Conservation (phyloP, 495 filamentous ascomycete species). For the Hypoxylon lienhwacheense region DNA sequence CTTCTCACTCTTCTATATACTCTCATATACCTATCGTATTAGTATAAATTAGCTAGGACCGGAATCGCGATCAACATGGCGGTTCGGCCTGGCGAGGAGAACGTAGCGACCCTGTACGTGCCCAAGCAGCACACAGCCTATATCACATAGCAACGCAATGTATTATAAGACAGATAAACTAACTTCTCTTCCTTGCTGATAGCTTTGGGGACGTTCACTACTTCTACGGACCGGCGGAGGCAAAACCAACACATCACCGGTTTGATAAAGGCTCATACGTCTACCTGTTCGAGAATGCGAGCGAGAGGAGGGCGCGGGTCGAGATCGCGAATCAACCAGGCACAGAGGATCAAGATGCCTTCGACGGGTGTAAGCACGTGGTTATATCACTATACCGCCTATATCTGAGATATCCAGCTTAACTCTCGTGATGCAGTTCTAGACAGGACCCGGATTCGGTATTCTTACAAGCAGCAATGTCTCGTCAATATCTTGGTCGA, state of each 20-base stretch:
- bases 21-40: neutral
- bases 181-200: slow-evolving; percentile 3
- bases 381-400: neutral
- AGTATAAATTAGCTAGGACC: neutral
- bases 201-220: slow-evolving; percentile 92
- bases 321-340: slow-evolving; percentile 90
- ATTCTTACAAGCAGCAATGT: slow-evolving; percentile 78
- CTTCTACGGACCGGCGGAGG: slow-evolving; percentile 73
- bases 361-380: slow-evolving; percentile 68
- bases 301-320: slow-evolving; percentile 66
- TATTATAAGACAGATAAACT: no score
- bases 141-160: neutral
- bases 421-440: slow-evolving; percentile 50
- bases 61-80: slow-evolving; percentile 61
- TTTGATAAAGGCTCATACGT: slow-evolving; percentile 90
- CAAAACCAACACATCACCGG: slow-evolving; percentile 75
- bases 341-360: slow-evolving; percentile 84
- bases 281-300: slow-evolving; percentile 78
- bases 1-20: neutral
- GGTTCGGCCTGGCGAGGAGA: slow-evolving; percentile 73
- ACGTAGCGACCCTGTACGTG: slow-evolving; percentile 76
- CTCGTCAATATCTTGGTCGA: slow-evolving; percentile 76
- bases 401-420: neutral
- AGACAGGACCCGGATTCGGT: slow-evolving; percentile 63
- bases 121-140: slow-evolving; percentile 3